A percentile compares a stretch with the other conserved stretches of the same genome.
These are phyloP conservation scores for Colletotrichum liriopes DNA, from an alignment of 2,329 filamentous ascomycete species.

Conservation along the genomic window DNA sequence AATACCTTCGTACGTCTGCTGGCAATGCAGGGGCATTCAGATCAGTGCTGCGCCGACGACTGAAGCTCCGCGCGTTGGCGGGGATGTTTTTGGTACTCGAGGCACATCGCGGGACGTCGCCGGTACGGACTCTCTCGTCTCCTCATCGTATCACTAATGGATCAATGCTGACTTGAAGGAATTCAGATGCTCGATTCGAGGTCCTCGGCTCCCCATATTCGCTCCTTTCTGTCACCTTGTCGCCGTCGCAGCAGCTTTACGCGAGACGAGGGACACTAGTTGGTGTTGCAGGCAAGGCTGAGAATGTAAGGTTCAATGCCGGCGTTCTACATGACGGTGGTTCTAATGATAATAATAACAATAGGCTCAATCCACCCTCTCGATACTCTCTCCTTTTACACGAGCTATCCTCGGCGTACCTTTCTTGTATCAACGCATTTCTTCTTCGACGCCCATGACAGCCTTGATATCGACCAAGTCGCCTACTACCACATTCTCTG, in stretches of 20 bases:
- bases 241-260: conserved; percentile 93
- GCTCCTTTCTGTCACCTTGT: conserved; percentile 91
- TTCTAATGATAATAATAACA: neutral
- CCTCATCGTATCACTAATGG: no score
- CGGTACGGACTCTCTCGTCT: conserved; percentile 55
- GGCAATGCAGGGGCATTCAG: conserved; percentile 73
- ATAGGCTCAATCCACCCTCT: conserved; percentile 90
- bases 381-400: conserved; percentile 86
- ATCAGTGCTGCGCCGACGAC: conserved; percentile 75
- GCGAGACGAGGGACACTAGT: conserved; percentile 93
- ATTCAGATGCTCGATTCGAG: conserved; percentile 91
- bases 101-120: conserved; percentile 63
- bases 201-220: conserved; percentile 94
- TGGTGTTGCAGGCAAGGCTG: conserved; percentile 88
- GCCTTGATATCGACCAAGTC: conserved; percentile 92
- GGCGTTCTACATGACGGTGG: conserved; percentile 24
- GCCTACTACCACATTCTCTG: conserved; percentile 86
- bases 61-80: conserved; percentile 64
- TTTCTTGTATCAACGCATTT: conserved; percentile 94
- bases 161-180: neutral
- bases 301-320: conserved; percentile 76
- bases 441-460: conserved; percentile 89
- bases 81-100: conserved; percentile 71
- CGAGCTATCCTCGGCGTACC: conserved; percentile 88
- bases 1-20: conserved; percentile 61